Evolutionary conservation across 1,284 basidiomycete species (phyloP).

Genomic region (Pulveroboletus ridleyi): DNA sequence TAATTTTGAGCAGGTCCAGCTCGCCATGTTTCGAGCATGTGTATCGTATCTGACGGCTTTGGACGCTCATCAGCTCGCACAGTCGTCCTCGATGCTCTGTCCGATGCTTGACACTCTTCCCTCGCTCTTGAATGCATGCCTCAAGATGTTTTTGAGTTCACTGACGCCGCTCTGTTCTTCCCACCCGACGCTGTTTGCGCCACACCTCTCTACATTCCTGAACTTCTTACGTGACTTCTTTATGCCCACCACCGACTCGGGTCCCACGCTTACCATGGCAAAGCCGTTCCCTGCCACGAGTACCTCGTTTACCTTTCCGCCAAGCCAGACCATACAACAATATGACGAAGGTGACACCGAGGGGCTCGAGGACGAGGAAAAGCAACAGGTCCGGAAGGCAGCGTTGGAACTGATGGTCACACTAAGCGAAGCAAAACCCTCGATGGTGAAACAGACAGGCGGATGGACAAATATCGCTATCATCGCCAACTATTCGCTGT

Average conservation of each 20-base stretch:
- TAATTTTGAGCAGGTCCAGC: slow-evolving; percentile 47
- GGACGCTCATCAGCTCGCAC: slow-evolving; percentile 61
- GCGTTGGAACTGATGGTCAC: slow-evolving; percentile 82
- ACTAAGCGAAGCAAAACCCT: slow-evolving; percentile 70
- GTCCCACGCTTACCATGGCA: slow-evolving; percentile 76
- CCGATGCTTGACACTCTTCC: slow-evolving; percentile 74
- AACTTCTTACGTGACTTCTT: slow-evolving; percentile 71
- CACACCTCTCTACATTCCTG: slow-evolving; percentile 67
- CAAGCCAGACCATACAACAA: slow-evolving; percentile 33
- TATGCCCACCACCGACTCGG: slow-evolving; percentile 67
- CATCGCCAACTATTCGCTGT: slow-evolving; percentile 73
- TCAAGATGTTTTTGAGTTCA: slow-evolving; percentile 69
- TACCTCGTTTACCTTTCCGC: slow-evolving; percentile 61
- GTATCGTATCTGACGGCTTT: slow-evolving; percentile 67
- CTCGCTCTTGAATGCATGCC: slow-evolving; percentile 55
- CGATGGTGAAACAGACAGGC: slow-evolving; percentile 67
- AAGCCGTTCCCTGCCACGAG: slow-evolving; percentile 60
- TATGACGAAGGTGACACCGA: slow-evolving; percentile 43
- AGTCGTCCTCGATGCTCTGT: slow-evolving; percentile 61
- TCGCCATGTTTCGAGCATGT: slow-evolving; percentile 61
- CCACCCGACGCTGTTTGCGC: slow-evolving; percentile 70
- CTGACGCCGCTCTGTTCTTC: slow-evolving; percentile 76
- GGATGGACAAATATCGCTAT: slow-evolving; percentile 76
- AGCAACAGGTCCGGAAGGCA: slow-evolving; percentile 63
- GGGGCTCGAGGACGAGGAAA: slow-evolving; percentile 55